phyloP scores from a whole-genome alignment of 306 rosid species.

The Mimosa pudica region DNA sequence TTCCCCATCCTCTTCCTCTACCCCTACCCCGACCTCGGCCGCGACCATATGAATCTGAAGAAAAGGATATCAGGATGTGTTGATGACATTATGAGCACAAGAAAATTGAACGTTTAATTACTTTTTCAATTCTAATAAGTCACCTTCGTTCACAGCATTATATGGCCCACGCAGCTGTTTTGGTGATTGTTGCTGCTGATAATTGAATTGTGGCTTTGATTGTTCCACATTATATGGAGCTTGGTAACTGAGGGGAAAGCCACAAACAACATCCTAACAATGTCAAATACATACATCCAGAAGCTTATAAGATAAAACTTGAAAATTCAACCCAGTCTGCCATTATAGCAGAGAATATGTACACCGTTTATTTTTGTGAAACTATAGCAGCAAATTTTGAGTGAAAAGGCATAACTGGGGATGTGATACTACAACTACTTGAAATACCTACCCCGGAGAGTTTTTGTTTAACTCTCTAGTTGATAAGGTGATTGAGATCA shows the following conservation, averaged over 20 bases:
- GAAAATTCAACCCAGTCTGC: neutral
- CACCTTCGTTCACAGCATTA: slow-evolving; percentile 84
- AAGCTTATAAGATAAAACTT: neutral
- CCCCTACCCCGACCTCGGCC: slow-evolving; percentile 86
- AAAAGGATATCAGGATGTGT: slow-evolving; percentile 25
- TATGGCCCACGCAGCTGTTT: slow-evolving; percentile 69
- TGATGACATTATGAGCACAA: neutral
- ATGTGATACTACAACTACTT: slow-evolving; percentile 1
- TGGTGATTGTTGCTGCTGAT: slow-evolving; percentile 75
- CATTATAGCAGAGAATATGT: slow-evolving; percentile 11
- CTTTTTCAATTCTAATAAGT: slow-evolving; percentile 2
- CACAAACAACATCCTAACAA: slow-evolving; percentile 19
- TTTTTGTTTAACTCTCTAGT: slow-evolving; percentile 64
- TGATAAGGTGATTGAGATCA: slow-evolving; percentile 89
- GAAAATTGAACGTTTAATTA: neutral
- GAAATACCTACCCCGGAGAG: slow-evolving; percentile 82
- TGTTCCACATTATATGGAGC: slow-evolving; percentile 64
- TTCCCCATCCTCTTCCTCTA: slow-evolving; percentile 79
- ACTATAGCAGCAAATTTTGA: slow-evolving; percentile 12
- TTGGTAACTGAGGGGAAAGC: slow-evolving; percentile 65
- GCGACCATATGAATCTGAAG: slow-evolving; percentile 74
- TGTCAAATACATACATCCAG: slow-evolving; percentile 21
- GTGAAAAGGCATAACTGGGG: slow-evolving; percentile 6
- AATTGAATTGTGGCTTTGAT: slow-evolving; percentile 60
- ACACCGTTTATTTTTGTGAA: neutral